These are phyloP conservation scores for Saccharomycopsis babjevae DNA, from an alignment of 805 yeast species.

Conservation along the genomic window DNA sequence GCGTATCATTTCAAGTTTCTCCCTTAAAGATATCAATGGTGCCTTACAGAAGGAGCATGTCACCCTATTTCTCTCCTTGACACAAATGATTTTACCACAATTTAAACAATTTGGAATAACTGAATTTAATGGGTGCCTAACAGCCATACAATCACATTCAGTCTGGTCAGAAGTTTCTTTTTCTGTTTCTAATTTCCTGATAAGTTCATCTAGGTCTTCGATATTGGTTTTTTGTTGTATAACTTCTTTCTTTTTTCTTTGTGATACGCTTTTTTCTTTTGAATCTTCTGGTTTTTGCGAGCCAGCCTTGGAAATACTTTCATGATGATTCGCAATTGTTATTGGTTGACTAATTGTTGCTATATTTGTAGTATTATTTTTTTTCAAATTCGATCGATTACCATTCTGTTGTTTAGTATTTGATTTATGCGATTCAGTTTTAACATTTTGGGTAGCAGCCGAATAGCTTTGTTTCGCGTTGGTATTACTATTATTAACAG, in stretches of 20 bases:
- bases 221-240: constrained; percentile 41
- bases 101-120: constrained; percentile 87
- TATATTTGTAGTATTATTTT: neutral
- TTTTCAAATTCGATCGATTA: neutral
- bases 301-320: constrained; percentile 12
- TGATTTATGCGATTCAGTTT: neutral
- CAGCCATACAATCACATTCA: constrained; percentile 75
- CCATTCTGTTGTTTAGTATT: neutral
- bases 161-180: constrained; percentile 21
- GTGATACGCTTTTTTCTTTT: constrained; percentile 20
- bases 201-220: constrained; percentile 55
- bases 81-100: constrained; percentile 91
- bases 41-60: constrained; percentile 80
- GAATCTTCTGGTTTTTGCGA: constrained; percentile 14
- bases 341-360: constrained; percentile 33
- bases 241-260: constrained; percentile 28
- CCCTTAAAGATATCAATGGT: constrained; percentile 53
- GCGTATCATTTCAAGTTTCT: constrained; percentile 45
- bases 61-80: constrained; percentile 70
- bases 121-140: constrained; percentile 78
- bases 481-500: neutral
- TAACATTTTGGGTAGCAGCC: neutral
- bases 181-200: constrained; percentile 40
- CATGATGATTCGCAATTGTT: constrained; percentile 2
- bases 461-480: neutral